Evolutionary conservation across 805 yeast genomes (phyloP), one percentile per base, ranked within the genome.

Genomic region (Metschnikowia cubensis): DNA sequence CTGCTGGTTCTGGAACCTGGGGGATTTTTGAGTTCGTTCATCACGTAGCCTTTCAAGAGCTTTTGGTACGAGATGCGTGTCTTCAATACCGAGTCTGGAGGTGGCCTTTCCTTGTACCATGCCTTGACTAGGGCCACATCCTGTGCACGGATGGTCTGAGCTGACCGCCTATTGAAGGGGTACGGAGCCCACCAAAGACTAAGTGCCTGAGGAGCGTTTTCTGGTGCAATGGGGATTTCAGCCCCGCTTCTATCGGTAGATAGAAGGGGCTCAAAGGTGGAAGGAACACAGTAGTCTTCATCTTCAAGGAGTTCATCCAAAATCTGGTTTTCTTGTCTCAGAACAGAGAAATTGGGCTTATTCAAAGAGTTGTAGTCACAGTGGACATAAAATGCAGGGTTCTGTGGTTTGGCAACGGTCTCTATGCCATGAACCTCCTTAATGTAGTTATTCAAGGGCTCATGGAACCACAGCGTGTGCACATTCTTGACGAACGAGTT

Each of bases 31-130:
- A 94, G 70, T 50, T 84, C 87, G 63, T 87, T 89, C 44, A 83
- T 70, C 3, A 92, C 91, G 59, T 80, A 71, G 1, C 78, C 75
- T 62, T 94, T 94, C 48, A 95, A 68, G n/a, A 94, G 73, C 64
- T 89, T 89, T 64, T 94, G 98, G 63, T 91, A 86, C 0, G 98
- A 91, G 1, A 90, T 81, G 38, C 91, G 79, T 0, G 88, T 89
- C 63, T 94, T 94, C 7, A 83, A 79, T 0, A 91, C 90, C 49
- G 78, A 75, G 5, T 74, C 76, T 7, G 77, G 72, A 15, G 82
- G 76, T 1, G 91, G 85, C 50, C 81, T 83, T 48, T 85, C 84
- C 40, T 81, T 67, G 62, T 87, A 91, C 96, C 96, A 89, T 22
- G 76, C 71, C 65, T 94, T 94, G 6, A 87, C 73, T 2, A 94